phyloP scores from a whole-genome alignment of 441 rosid genomes.

The Pelargonium fulgidum region DNA sequence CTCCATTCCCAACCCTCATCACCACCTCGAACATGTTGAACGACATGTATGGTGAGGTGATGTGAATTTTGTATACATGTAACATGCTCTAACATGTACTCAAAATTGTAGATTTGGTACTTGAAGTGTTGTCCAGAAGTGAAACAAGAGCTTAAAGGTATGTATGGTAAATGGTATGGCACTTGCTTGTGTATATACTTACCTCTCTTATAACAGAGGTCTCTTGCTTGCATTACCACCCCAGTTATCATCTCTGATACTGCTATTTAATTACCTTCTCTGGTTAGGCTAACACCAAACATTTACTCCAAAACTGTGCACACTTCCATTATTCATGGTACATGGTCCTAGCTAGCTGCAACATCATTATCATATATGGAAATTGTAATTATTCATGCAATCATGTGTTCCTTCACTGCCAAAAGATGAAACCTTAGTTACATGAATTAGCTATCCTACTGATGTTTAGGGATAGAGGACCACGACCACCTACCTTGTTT shows the following conservation, averaged over 20 bases:
- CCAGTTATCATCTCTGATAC: background rate
- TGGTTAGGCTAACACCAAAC: background rate
- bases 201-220: background rate
- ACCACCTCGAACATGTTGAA: background rate
- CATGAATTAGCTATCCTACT: background rate
- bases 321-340: background rate
- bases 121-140: background rate
- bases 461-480: background rate
- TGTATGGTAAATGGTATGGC: background rate
- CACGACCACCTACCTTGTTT: background rate
- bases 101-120: background rate
- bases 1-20: constrained; percentile 3
- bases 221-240: background rate
- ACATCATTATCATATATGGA: background rate
- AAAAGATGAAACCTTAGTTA: background rate
- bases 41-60: background rate
- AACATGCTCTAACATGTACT: background rate
- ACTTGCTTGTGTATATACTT: background rate
- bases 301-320: background rate
- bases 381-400: constrained; percentile 2
- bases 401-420: background rate
- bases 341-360: background rate
- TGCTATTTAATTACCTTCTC: background rate
- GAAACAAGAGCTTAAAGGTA: background rate
- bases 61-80: background rate